Evolutionary conservation across 352 stramenopile genomes (phyloP).

Genomic region (Globisporangium solare): DNA sequence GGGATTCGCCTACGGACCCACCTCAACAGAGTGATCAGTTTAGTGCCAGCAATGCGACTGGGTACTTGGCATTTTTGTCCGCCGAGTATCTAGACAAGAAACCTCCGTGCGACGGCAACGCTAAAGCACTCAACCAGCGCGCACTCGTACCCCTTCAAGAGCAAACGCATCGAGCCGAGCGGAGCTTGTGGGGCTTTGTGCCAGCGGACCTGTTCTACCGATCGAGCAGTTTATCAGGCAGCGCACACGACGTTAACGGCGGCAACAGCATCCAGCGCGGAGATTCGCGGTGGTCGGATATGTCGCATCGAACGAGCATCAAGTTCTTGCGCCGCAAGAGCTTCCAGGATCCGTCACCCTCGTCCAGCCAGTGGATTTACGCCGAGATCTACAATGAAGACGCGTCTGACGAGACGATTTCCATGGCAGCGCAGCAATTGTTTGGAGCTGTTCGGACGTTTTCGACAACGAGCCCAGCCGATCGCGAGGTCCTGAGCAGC

Average conservation of each 20-base stretch:
- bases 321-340: conserved; percentile 19
- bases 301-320: conserved; percentile 14
- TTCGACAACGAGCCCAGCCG: neutral
- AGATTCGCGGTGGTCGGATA: neutral
- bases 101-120: neutral
- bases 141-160: neutral
- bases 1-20: neutral
- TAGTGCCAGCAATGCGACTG: conserved; percentile 1
- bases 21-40: neutral
- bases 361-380: conserved; percentile 40
- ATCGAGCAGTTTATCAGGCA: neutral
- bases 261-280: neutral
- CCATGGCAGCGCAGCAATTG: conserved; percentile 22
- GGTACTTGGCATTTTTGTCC: conserved; percentile 3
- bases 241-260: neutral
- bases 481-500: neutral
- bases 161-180: neutral
- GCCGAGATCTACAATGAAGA: conserved; percentile 37
- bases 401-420: conserved; percentile 7
- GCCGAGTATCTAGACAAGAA: conserved; percentile 7
- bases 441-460: conserved; percentile 25
- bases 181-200: conserved; percentile 24
- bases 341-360: neutral
- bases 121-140: neutral
- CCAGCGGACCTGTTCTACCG: conserved; percentile 24